Base-by-base conservation (phyloP, 2,329 filamentous ascomycete genomes). In the Sporothrix phasma region DNA sequence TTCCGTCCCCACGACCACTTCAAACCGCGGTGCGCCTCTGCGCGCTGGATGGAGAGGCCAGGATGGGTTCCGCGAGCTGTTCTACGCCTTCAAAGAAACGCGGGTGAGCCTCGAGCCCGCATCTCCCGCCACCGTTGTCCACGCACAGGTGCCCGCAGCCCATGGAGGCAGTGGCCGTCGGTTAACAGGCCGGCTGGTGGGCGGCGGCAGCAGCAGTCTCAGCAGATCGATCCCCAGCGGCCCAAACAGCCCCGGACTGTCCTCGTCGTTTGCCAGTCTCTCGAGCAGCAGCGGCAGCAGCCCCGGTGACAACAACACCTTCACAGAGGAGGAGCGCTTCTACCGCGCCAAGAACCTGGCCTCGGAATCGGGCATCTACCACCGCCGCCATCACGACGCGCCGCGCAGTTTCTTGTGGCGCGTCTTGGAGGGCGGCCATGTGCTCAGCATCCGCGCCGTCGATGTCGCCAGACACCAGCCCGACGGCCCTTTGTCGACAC, bases 401-500 rank as follows among this genome's bases (percentile, higher is more conserved):
- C 94, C 94, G 45, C 87, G 89, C 72, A 90, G 85, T 75, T 95
- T 97, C 73, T 81, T 96, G 56, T 99, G 94, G 94, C 85, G 93
- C 69, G 82, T 97, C 45, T 77, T 97, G 66, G 88, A 96, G 71
- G 86, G 90, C 70, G 85, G 86, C 71, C 89, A 84, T 69, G 80
- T 91, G 67, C 80, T 99, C 69, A 93, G 94, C 76, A 81, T 99
- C 60, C 88, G 90, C 72, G 87, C 86, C 46, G 85, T 90, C 66
- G 94, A 99, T 75, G 77, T 97, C 68, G 88, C 85, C 73, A 92
- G 83, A 77, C 49, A 84, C 81, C 68, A 81, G 81, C 76, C 84
- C 80, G 68, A 81, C 80, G 22, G 59, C 29, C 59, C 56, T 2
- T 3, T 24, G 39, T 43, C 56, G 8, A 15, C 85, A 24, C 76